Evolutionary conservation across 2,329 filamentous ascomycete genomes (phyloP).

Genomic region (Calonectria honghensis): DNA sequence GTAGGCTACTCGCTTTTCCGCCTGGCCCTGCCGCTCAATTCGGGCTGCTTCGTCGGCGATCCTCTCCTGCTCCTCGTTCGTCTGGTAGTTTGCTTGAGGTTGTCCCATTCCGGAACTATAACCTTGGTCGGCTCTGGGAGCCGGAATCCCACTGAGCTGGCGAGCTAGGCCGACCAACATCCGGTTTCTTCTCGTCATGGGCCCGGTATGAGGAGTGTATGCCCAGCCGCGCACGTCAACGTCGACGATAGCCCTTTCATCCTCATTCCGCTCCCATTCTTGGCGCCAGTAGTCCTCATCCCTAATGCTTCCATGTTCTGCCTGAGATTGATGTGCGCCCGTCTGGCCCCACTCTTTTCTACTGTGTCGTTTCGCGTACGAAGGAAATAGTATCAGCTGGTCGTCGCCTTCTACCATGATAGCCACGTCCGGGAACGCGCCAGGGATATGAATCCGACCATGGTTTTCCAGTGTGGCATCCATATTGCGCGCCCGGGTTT

Average conservation of each 20-base stretch:
- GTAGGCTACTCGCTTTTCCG: constrained; percentile 81
- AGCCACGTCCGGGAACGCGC: constrained; percentile 89
- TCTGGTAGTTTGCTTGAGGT: constrained; percentile 52
- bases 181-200: constrained; percentile 90
- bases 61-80: constrained; percentile 76
- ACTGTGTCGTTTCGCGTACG: constrained; percentile 86
- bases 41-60: constrained; percentile 85
- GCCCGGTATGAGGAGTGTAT: constrained; percentile 89
- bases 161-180: constrained; percentile 90
- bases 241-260: constrained; percentile 90
- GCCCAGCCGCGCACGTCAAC: constrained; percentile 98
- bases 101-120: constrained; percentile 48
- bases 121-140: constrained; percentile 70
- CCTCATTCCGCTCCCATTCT: constrained; percentile 87
- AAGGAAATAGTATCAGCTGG: constrained; percentile 96
- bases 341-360: constrained; percentile 65
- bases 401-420: constrained; percentile 87
- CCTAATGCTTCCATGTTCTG: constrained; percentile 65
- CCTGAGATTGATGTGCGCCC: constrained; percentile 54
- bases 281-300: constrained; percentile 85
- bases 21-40: constrained; percentile 83
- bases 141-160: constrained; percentile 89
- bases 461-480: constrained; percentile 56
- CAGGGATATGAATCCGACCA: constrained; percentile 74
- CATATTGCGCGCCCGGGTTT: constrained; percentile 65